phyloP scores from a whole-genome alignment of 176 grass and related monocot species.

The Oryza punctata region DNA sequence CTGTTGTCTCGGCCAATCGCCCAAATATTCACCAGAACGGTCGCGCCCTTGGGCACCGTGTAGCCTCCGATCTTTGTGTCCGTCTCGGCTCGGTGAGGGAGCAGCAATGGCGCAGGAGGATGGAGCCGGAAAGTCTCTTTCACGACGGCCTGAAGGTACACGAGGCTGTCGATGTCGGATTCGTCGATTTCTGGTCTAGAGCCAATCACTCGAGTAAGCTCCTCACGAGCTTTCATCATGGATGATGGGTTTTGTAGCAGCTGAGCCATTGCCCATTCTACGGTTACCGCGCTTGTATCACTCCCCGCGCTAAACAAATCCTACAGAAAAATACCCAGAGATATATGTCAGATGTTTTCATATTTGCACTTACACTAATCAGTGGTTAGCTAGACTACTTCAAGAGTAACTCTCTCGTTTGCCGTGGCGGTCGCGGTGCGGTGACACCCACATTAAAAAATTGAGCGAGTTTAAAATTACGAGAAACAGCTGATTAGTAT shows the following conservation, averaged over 20 bases:
- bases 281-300: conserved; percentile 32
- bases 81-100: conserved; percentile 29
- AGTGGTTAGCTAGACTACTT: no score
- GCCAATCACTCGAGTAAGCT: conserved; percentile 30
- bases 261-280: conserved; percentile 72
- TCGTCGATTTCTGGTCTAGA: conserved; percentile 32
- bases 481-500: no score
- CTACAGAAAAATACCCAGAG: not conserved
- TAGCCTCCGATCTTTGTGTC: conserved; percentile 37
- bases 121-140: conserved; percentile 65
- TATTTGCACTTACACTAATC: no score
- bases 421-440: no score
- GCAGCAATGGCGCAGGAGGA: conserved; percentile 38
- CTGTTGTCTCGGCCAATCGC: conserved; percentile 39
- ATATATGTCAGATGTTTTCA: no score
- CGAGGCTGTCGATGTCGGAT: conserved; percentile 30
- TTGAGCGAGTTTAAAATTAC: no score
- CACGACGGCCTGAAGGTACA: conserved; percentile 52
- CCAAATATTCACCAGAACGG: conserved; percentile 53
- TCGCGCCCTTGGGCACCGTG: conserved; percentile 40
- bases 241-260: conserved; percentile 44
- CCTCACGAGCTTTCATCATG: conserved; percentile 49
- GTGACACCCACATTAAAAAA: no score
- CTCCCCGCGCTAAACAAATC: conserved; percentile 48
- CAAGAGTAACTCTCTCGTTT: no score